Percentiles rank a stretch among this genome's conserved stretches.
These are phyloP conservation scores for Pelargonium fulgidum DNA, from an alignment of 441 rosid genomes.

Conservation along the genomic window DNA sequence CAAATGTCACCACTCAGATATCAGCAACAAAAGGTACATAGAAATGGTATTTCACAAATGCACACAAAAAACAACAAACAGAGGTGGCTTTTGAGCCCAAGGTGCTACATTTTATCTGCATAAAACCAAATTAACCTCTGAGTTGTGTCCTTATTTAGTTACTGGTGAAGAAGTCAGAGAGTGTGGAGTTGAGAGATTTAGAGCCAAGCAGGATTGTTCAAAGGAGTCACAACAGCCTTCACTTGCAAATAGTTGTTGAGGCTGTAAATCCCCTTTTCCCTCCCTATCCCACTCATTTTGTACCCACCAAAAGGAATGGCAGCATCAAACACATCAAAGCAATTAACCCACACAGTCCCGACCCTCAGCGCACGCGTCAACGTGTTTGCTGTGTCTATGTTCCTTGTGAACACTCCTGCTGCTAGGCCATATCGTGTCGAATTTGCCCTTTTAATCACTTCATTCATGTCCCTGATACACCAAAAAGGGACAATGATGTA, in stretches of 20 bases:
- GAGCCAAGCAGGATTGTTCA: conserved; percentile 73
- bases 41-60: too few species aligned
- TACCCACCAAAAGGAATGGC: conserved; percentile 74
- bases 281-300: conserved; percentile 73
- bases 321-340: conserved; percentile 52
- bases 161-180: too few species aligned
- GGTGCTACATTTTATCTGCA: too few species aligned
- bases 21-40: too few species aligned
- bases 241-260: conserved; percentile 70
- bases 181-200: neutral
- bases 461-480: conserved; percentile 19
- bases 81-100: too few species aligned
- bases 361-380: conserved; percentile 46
- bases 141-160: too few species aligned
- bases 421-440: conserved; percentile 41
- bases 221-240: conserved; percentile 69
- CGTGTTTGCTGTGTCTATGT: conserved; percentile 58
- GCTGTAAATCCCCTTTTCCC: conserved; percentile 59
- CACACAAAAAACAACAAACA: too few species aligned
- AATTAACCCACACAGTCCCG: conserved; percentile 64
- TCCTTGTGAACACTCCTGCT: conserved; percentile 60
- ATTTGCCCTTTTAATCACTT: conserved; percentile 25
- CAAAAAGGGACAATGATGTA: neutral
- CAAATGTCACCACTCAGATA: too few species aligned
- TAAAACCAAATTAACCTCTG: too few species aligned